phyloP scores from a whole-genome alignment of 2,329 filamentous ascomycete species.

The Mollisia scopiformis region DNA sequence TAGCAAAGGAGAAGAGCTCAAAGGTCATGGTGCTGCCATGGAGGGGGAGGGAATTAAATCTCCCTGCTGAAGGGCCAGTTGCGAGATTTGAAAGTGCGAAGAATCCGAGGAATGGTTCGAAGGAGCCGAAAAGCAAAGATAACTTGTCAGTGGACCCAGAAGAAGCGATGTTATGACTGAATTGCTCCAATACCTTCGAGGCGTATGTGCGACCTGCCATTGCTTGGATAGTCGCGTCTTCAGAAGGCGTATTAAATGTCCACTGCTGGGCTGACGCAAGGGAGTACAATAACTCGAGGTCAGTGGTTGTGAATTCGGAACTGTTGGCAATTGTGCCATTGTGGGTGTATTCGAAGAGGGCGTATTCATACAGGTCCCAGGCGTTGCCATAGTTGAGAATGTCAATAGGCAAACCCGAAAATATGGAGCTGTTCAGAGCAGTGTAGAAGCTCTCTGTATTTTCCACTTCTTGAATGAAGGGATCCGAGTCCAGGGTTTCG shows the following conservation, averaged over 20 bases:
- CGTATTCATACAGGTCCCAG: slow-evolving; percentile 62
- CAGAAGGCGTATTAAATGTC: slow-evolving; percentile 60
- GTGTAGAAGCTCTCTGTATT: slow-evolving; percentile 27
- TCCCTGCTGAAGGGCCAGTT: slow-evolving; percentile 46
- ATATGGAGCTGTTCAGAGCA: slow-evolving; percentile 25
- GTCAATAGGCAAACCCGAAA: slow-evolving; percentile 16
- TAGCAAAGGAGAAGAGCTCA: slow-evolving; percentile 58
- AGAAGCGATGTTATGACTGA: slow-evolving; percentile 46
- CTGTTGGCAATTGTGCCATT: slow-evolving; percentile 44
- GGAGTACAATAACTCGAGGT: slow-evolving; percentile 55
- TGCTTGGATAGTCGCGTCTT: slow-evolving; percentile 48
- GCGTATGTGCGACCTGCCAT: slow-evolving; percentile 58
- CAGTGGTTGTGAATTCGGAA: slow-evolving; percentile 44
- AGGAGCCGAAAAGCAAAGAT: slow-evolving; percentile 56
- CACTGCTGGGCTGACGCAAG: slow-evolving; percentile 73
- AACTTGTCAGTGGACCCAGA: slow-evolving; percentile 48
- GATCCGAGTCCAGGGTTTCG: slow-evolving; percentile 6
- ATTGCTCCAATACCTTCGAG: slow-evolving; percentile 44
- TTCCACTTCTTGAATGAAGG: slow-evolving; percentile 10
- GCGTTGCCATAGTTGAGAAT: slow-evolving; percentile 44
- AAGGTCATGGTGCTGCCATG: slow-evolving; percentile 78
- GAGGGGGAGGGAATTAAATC: slow-evolving; percentile 55
- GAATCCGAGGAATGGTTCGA: slow-evolving; percentile 58
- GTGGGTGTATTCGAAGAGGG: slow-evolving; percentile 56
- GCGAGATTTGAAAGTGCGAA: slow-evolving; percentile 51